Evolutionary conservation across 768 basidiomycete genomes (phyloP), one percentile per base, ranked within the genome.

Genomic region (Jaapia argillacea): DNA sequence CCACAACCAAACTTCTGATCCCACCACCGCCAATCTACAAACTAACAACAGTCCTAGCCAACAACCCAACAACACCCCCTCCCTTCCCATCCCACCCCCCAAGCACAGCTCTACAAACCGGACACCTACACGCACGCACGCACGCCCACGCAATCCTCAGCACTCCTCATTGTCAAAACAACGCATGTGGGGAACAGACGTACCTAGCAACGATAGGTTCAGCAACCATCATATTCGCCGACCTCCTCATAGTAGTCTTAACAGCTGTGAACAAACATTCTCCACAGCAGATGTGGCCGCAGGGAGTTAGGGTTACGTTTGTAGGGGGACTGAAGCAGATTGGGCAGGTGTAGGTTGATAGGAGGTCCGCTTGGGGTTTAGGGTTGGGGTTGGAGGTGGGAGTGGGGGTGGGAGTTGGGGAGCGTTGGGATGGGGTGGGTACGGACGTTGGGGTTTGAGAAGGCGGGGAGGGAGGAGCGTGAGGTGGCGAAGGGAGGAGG

Each of bases 211-310:
- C n/a, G n/a, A n/a, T n/a, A n/a, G n/a, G n/a, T n/a, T 38, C 10
- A 10, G 7, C 20, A 12, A 38, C 20, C 37, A 38, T 38, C 37
- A 22, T 7, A 7, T 7, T 21, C 13, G n/a, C 42, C 13, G 47
- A 45, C 12, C 56, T 50, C 26, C 49, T 31, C 13, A 48, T 39
- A 2, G 51, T 44, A 37, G 48, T 49, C 33, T 41, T 35, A 16
- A 60, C 50, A 23, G 58, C 38, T 14, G 46, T 41, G 40, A 55
- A 58, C 22, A 60, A 48, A 46, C 58, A 60, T 25, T 48, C 48
- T 12, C 54, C 58, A 36, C 58, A 60, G 24, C 54, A 43, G 23
- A 61, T 47, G 47, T 61, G 60, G n/a, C 60, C 60, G 43, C 60
- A 61, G 3, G 49, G 57, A 3, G 60, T 61, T 4, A 61, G 26